phyloP scores from a whole-genome alignment of 108 stramenopile species.

The Poteriospumella lacustris region DNA sequence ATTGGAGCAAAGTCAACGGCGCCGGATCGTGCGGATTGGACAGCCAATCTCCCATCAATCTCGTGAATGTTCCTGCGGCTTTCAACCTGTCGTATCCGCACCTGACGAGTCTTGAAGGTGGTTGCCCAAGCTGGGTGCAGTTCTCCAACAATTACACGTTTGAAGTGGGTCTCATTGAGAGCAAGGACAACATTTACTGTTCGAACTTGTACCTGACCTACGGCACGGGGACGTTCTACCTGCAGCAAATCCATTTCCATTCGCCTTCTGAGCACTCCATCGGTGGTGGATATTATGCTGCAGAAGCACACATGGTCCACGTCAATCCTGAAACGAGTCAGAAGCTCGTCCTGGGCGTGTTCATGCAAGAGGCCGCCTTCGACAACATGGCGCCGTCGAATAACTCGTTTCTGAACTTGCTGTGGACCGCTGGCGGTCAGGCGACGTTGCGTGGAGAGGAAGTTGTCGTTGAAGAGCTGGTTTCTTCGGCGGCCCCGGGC shows the following conservation, averaged over 20 bases:
- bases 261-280: conserved; percentile 18
- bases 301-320: conserved; percentile 47
- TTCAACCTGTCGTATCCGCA: background rate
- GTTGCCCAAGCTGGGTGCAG: background rate
- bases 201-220: background rate
- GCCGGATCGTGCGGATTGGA: background rate
- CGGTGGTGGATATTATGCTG: conserved; percentile 32
- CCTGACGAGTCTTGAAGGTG: background rate
- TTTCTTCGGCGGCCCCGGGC: too few relatives aligned
- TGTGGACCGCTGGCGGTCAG: background rate
- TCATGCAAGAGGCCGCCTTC: background rate
- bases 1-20: background rate
- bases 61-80: background rate
- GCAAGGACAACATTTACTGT: background rate
- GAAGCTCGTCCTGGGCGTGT: background rate
- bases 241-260: background rate
- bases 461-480: background rate
- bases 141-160: conserved; percentile 14
- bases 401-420: background rate
- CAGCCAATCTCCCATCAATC: background rate
- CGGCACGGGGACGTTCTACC: background rate
- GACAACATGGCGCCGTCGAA: background rate
- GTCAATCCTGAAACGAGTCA: background rate
- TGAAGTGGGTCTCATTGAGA: background rate
- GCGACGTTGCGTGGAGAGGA: background rate